Evolutionary conservation across 2,329 filamentous ascomycete genomes (phyloP).

Genomic region (Trichoderma lentiforme): DNA sequence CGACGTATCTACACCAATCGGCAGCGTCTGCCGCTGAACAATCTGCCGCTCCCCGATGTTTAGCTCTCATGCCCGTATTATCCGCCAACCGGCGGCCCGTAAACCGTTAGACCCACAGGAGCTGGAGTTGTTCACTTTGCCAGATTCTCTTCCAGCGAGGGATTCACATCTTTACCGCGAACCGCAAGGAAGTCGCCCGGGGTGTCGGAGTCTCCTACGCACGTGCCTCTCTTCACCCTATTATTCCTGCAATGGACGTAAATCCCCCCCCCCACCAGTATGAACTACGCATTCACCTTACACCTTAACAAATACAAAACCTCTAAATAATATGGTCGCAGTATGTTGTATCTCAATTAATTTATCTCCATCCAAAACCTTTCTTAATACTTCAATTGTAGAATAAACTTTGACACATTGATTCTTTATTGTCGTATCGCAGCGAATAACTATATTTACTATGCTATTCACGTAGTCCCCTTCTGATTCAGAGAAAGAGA

Average conservation of each 20-base stretch:
- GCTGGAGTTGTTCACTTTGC: background rate
- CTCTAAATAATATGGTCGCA: too few relatives aligned
- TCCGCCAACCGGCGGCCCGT: background rate
- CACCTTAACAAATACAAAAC: too few relatives aligned
- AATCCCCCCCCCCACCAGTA: background rate
- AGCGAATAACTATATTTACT: too few relatives aligned
- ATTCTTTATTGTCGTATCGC: rapidly evolving
- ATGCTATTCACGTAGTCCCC: too few relatives aligned
- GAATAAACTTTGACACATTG: too few relatives aligned
- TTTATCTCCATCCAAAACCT: too few relatives aligned
- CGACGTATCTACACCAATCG: background rate
- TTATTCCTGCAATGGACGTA: background rate
- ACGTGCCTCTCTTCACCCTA: background rate
- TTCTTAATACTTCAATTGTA: too few relatives aligned
- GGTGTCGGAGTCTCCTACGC: background rate
- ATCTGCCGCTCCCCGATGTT: background rate
- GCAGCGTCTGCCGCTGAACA: background rate
- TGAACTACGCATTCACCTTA: too few relatives aligned
- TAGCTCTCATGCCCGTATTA: background rate
- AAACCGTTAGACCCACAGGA: background rate
- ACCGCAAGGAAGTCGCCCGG: background rate
- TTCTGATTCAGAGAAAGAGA: too few relatives aligned
- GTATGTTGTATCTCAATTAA: too few relatives aligned
- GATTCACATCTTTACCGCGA: background rate
- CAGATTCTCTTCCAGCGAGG: background rate